phyloP scores from a whole-genome alignment of 1,284 basidiomycete genomes.

The Trametes sp. region DNA sequence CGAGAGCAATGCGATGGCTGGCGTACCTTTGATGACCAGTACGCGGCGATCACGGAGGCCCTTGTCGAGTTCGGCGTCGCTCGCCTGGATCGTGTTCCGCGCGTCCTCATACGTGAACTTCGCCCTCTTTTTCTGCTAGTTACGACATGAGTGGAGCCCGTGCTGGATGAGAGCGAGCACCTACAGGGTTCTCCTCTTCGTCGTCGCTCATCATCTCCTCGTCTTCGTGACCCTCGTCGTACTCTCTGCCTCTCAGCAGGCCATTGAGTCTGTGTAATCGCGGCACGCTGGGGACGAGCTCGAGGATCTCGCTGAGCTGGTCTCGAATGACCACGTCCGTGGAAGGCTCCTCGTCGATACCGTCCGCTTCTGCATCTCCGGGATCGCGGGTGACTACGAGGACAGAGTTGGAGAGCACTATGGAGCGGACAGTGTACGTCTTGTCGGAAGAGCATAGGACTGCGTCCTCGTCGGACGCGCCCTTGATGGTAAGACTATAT shows the following conservation, averaged over 20 bases:
- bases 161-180: neutral
- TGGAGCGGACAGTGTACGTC: constrained; percentile 84
- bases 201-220: constrained; percentile 47
- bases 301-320: constrained; percentile 79
- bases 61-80: constrained; percentile 72
- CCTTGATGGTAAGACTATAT: constrained; percentile 76
- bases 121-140: constrained; percentile 40
- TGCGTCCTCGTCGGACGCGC: constrained; percentile 82
- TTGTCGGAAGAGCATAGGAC: constrained; percentile 83
- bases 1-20: constrained; percentile 14
- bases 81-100: constrained; percentile 75
- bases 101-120: constrained; percentile 68
- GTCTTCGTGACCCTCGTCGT: constrained; percentile 62
- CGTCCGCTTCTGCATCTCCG: constrained; percentile 42
- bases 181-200: constrained; percentile 41
- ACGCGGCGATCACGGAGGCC: constrained; percentile 73
- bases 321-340: constrained; percentile 68
- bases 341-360: constrained; percentile 33
- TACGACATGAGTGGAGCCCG: neutral
- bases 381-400: constrained; percentile 70
- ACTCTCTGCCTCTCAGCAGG: constrained; percentile 71
- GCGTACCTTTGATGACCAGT: constrained; percentile 72
- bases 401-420: constrained; percentile 86
- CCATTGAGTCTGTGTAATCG: constrained; percentile 72
- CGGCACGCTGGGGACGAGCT: constrained; percentile 76